Percentiles rank a stretch among this genome's conserved stretches.
Conservation (phyloP, 192 early-diverging fungal species). For the Coemansia guatemalensis region DNA sequence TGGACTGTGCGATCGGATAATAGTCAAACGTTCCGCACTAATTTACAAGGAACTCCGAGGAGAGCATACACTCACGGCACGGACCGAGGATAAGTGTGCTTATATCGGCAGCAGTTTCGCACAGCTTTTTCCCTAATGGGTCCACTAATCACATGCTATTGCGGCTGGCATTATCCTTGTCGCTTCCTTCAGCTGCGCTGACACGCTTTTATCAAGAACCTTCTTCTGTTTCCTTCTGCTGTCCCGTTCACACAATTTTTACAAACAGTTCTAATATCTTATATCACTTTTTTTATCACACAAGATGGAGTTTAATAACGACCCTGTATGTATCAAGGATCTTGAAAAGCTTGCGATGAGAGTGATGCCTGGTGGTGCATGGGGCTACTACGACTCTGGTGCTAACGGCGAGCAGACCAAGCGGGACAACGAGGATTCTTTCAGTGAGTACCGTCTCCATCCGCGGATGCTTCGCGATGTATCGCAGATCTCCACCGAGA, state of each 20-base stretch:
- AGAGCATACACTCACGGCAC: not conserved
- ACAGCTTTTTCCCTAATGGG: not conserved
- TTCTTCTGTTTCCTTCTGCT: not conserved
- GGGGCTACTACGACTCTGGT: conserved; percentile 60
- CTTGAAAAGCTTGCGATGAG: conserved; percentile 40
- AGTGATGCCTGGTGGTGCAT: conserved; percentile 42
- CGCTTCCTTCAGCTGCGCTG: not conserved
- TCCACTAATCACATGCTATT: not conserved
- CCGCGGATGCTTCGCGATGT: conserved; percentile 78
- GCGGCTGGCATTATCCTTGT: not conserved
- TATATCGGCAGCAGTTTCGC: not conserved
- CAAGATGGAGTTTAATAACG: conserved; percentile 16
- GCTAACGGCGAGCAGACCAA: conserved; percentile 58
- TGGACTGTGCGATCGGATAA: not conserved
- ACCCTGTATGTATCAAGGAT: conserved; percentile 53
- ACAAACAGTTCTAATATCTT: not conserved
- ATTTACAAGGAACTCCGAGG: not conserved
- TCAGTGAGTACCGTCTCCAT: conserved; percentile 48
- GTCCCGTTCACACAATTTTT: not conserved
- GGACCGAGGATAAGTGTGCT: not conserved
- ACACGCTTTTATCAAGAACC: not conserved
- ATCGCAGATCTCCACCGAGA: conserved; percentile 60
- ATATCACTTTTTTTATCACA: conserved; percentile 4
- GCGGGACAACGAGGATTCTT: conserved; percentile 48
- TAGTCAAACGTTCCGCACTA: not conserved